A percentile compares a stretch with the other conserved stretches of the same genome.
Conservation (phyloP, 768 basidiomycete genomes). For the Auricularia sp. region DNA sequence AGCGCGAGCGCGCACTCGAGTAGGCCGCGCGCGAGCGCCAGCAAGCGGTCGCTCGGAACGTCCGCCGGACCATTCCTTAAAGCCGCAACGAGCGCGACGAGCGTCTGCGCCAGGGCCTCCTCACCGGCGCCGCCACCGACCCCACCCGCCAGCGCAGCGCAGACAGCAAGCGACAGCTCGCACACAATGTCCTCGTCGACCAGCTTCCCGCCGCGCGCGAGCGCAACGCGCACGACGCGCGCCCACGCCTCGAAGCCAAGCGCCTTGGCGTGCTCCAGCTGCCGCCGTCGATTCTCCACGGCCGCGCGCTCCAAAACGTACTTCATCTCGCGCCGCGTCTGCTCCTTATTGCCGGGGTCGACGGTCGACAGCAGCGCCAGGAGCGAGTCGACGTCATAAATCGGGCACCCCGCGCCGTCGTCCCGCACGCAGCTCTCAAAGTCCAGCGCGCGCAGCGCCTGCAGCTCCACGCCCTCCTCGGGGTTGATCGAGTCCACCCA, state of each 20-base stretch:
- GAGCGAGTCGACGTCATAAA: constrained; percentile 68
- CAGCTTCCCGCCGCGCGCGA: constrained; percentile 28
- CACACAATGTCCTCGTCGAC: no score
- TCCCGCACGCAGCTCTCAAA: constrained; percentile 57
- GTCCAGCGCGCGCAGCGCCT: constrained; percentile 45
- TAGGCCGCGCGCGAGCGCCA: constrained; percentile 59
- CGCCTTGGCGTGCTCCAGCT: constrained; percentile 61
- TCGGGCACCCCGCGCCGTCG: constrained; percentile 66
- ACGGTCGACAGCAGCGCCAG: constrained; percentile 43
- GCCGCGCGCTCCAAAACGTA: constrained; percentile 79
- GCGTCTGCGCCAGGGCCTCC: constrained; percentile 73
- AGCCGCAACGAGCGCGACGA: constrained; percentile 76
- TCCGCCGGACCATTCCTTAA: constrained; percentile 71
- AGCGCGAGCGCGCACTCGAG: constrained; percentile 67
- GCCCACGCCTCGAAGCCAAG: constrained; percentile 78
- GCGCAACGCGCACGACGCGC: constrained; percentile 68
- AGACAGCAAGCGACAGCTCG: no score
- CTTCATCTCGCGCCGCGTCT: constrained; percentile 53
- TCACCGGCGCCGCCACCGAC: constrained; percentile 16
- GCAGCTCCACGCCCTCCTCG: constrained; percentile 50
- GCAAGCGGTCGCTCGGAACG: constrained; percentile 74
- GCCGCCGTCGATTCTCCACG: constrained; percentile 79
- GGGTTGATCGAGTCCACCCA: constrained; percentile 66
- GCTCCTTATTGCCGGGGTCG: constrained; percentile 25
- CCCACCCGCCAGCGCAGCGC: no score